These are phyloP conservation scores for Solanum appendiculatum DNA, from an alignment of 257 asterid species.

Conservation along the genomic window DNA sequence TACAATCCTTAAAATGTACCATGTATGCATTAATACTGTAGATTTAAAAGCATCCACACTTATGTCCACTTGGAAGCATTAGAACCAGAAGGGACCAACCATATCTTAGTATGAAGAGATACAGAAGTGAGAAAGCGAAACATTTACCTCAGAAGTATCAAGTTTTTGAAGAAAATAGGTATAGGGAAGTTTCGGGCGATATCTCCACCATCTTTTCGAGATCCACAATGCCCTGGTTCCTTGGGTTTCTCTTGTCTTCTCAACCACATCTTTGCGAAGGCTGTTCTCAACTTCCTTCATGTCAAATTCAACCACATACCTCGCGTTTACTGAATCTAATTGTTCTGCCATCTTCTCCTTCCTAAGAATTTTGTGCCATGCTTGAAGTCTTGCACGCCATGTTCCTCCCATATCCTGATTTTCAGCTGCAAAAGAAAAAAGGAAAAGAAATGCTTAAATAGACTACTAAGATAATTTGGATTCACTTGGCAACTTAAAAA, in stretches of 20 bases:
- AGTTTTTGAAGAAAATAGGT: conserved; percentile 92
- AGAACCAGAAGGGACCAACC: not conserved
- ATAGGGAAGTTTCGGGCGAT: conserved; percentile 96
- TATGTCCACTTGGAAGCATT: not conserved
- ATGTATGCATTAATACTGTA: not conserved
- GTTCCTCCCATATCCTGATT: conserved; percentile 50
- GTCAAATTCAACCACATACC: conserved; percentile 91
- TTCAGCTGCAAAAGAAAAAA: conserved; percentile 30
- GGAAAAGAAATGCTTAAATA: not conserved
- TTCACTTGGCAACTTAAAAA: not conserved
- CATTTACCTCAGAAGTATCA: conserved; percentile 82
- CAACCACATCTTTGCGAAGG: conserved; percentile 77
- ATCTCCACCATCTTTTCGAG: conserved; percentile 99
- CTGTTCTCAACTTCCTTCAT: conserved; percentile 96
- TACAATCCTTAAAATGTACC: not conserved
- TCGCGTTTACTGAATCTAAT: conserved; percentile 48
- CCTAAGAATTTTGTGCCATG: conserved; percentile 73
- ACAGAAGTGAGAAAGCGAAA: not conserved
- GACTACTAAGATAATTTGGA: not conserved
- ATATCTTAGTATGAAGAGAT: conserved; percentile 1
- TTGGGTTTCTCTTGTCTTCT: conserved; percentile 44
- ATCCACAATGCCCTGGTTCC: conserved; percentile 93
- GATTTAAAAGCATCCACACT: not conserved
- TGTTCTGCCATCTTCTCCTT: conserved; percentile 71
- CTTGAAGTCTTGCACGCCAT: conserved; percentile 80